Base-by-base conservation (phyloP, 495 filamentous ascomycete species). In the Xylaria scruposa region DNA sequence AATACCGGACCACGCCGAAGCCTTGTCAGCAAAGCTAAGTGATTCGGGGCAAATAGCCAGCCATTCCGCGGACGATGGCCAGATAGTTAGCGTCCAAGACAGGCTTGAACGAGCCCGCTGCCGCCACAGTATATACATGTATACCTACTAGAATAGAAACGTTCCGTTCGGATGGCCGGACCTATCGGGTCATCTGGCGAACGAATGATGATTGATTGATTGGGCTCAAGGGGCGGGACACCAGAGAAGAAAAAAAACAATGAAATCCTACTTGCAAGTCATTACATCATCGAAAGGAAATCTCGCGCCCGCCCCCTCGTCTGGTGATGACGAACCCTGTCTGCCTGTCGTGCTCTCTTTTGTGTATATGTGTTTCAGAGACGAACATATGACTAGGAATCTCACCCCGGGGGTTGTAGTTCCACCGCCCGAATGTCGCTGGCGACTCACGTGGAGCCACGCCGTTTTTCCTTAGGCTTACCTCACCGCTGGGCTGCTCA, bases 181-280 rank as follows among this genome's bases (percentile, higher is more conserved):
- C 47, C 47, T 66, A 66, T 66, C 63, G 46, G 63, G 38, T 53
- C 62, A 38, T 31, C 63, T 49, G 29, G 63, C 26, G 36, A 53
- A 51, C 29, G 26, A 10, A 10, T 49, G 63, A 40, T 40, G 64
- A 29, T 21, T 47, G 64, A 29, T 21, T 47, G 26, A 5, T n/a
- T 31, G 29, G 29, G 29, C 29, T 31, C 29, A 3, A 31, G 29
- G 29, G 29, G 29, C 29, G 29, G 29, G 29, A 31, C 29, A 31
- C 29, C 1, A 31, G 29, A 31, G 29, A 31, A 31, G 29, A 31
- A 6, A 15, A 53, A 0, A 15, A 3, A 33, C 46, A 7, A 49
- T n/a, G 19, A 31, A 19, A 4, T 44, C 13, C 42, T 29, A 29
- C 21, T 15, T 2, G 26, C 24, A 31, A 6, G 12, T 5, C 24